Conservation (phyloP, 768 basidiomycete genomes). For the Trametes gibbosa region DNA sequence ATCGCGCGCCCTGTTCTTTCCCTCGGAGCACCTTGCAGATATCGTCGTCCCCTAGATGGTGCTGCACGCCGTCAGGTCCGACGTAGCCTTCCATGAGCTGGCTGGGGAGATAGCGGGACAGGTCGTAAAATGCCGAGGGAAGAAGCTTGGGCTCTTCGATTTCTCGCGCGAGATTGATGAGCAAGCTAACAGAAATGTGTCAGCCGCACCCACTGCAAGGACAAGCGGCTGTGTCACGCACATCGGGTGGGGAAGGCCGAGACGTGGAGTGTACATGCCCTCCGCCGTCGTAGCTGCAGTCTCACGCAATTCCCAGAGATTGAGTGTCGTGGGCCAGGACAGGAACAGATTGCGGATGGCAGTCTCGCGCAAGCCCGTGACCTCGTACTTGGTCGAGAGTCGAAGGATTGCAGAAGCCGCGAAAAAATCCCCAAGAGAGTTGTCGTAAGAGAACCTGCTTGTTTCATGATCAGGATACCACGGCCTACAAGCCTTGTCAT, state of each 20-base stretch:
- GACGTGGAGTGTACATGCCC: conserved; percentile 57
- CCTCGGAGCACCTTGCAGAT: conserved; percentile 62
- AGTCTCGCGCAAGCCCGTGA: conserved; percentile 54
- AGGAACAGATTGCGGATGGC: conserved; percentile 50
- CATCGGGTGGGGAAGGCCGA: conserved; percentile 66
- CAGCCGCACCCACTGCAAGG: conserved; percentile 2
- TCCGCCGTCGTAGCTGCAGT: conserved; percentile 46
- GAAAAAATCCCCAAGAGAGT: conserved; percentile 40
- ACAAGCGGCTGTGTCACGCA: conserved; percentile 33
- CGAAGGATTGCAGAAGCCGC: conserved; percentile 55
- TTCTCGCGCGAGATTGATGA: conserved; percentile 66
- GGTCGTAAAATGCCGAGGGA: conserved; percentile 78
- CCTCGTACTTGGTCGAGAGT: conserved; percentile 62
- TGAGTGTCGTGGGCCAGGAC: conserved; percentile 61
- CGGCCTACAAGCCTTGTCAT: too few relatives aligned
- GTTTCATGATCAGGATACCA: too few relatives aligned
- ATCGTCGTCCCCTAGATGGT: conserved; percentile 50
- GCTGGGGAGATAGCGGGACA: conserved; percentile 66
- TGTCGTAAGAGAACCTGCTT: conserved; percentile 3
- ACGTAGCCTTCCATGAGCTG: conserved; percentile 54
- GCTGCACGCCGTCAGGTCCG: conserved; percentile 33
- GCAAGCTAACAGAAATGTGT: conserved; percentile 38
- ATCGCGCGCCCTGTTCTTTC: conserved; percentile 69
- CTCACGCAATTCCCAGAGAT: conserved; percentile 68
- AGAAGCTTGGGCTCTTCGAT: conserved; percentile 55